Conservation (phyloP, 192 early-diverging fungal genomes). For the Irineochytrium annulatum region DNA sequence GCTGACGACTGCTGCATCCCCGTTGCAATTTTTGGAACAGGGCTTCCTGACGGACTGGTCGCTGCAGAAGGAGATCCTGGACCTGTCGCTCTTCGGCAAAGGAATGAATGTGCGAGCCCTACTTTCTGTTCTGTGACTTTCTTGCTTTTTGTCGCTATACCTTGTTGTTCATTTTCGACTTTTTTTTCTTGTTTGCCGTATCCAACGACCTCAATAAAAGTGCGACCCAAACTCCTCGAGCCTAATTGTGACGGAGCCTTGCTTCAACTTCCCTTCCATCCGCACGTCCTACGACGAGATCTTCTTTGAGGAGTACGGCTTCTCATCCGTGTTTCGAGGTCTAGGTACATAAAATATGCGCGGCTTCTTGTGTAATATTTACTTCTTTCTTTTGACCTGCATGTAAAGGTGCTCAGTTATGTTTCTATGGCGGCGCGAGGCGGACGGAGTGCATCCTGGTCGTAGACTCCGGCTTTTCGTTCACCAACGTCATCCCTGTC, state of each 20-base stretch:
- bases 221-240: conserved; percentile 56
- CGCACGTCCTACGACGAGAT: conserved; percentile 74
- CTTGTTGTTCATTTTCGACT: too few relatives aligned
- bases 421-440: too few relatives aligned
- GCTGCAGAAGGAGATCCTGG: conserved; percentile 73
- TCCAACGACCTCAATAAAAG: conserved; percentile 25
- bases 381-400: conserved; percentile 35
- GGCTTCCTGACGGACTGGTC: conserved; percentile 78
- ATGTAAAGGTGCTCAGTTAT: conserved; percentile 14
- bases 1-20: conserved; percentile 5
- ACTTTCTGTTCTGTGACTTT: conserved; percentile 8
- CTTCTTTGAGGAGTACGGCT: conserved; percentile 81
- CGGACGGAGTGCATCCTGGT: conserved; percentile 64
- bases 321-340: conserved; percentile 38
- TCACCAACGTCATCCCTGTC: conserved; percentile 75
- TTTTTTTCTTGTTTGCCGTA: too few relatives aligned
- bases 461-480: conserved; percentile 78
- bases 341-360: conserved; percentile 13
- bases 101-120: conserved; percentile 50
- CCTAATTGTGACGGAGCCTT: conserved; percentile 72
- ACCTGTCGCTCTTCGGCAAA: conserved; percentile 64
- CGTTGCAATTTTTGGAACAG: conserved; percentile 21
- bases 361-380: neutral
- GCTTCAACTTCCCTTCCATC: conserved; percentile 72
- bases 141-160: too few relatives aligned